Percentiles rank a stretch among this genome's conserved stretches.
phyloP scores from a whole-genome alignment of 2,329 filamentous ascomycete genomes.

The Penicillium sp. region DNA sequence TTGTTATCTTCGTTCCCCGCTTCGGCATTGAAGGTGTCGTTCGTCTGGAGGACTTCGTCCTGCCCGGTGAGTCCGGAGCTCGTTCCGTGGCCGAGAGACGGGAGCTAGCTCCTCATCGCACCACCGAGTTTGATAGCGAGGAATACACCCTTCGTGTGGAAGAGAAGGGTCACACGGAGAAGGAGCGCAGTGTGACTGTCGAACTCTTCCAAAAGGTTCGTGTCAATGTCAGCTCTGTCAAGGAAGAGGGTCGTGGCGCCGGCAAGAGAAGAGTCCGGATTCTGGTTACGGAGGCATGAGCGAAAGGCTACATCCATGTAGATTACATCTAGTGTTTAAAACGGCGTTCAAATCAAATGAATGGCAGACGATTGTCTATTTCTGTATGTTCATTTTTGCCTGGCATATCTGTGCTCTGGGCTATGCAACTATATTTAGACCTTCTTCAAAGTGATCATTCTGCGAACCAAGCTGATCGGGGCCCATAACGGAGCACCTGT shows the following conservation, averaged over 20 bases:
- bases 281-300: conserved; percentile 35
- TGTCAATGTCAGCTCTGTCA: conserved; percentile 85
- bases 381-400: neutral
- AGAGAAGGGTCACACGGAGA: conserved; percentile 47
- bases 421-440: conserved; percentile 21
- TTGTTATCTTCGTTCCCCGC: conserved; percentile 90
- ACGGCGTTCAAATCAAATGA: conserved; percentile 8
- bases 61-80: conserved; percentile 53
- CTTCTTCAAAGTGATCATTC: conserved; percentile 32
- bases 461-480: conserved; percentile 25
- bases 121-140: conserved; percentile 80
- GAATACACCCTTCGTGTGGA: conserved; percentile 69
- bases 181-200: conserved; percentile 50
- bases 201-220: conserved; percentile 90
- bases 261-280: conserved; percentile 72
- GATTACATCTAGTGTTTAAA: conserved; percentile 11
- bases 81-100: conserved; percentile 33
- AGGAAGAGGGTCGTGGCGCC: conserved; percentile 76
- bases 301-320: conserved; percentile 14
- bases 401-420: neutral
- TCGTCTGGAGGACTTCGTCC: conserved; percentile 75
- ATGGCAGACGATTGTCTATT: neutral
- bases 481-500: conserved; percentile 24
- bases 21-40: conserved; percentile 96
- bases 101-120: conserved; percentile 51